phyloP scores from a whole-genome alignment of 768 basidiomycete genomes.

The Lentinula boryana region DNA sequence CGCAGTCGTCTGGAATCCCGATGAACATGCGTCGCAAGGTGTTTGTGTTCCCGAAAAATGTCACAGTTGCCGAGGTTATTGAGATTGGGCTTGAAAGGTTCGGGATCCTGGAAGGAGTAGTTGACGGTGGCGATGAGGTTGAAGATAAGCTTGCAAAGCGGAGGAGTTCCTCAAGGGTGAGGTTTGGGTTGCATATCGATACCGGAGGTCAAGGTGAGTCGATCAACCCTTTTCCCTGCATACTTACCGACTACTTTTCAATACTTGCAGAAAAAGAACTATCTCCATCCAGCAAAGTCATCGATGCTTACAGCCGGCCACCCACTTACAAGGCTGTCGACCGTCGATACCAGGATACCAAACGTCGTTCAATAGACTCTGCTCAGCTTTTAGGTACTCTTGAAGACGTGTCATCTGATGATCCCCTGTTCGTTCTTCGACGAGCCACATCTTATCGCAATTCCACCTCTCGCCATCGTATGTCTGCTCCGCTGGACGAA shows the following conservation, averaged over 20 bases:
- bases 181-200: slow-evolving; percentile 72
- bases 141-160: slow-evolving; percentile 88
- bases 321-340: slow-evolving; percentile 66
- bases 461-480: slow-evolving; percentile 62
- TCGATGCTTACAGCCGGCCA: slow-evolving; percentile 77
- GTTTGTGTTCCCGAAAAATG: slow-evolving; percentile 90
- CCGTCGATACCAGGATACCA: slow-evolving; percentile 52
- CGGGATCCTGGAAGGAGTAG: slow-evolving; percentile 94
- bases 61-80: slow-evolving; percentile 94
- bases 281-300: slow-evolving; percentile 71
- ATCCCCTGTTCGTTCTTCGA: slow-evolving; percentile 88
- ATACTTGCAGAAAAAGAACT: slow-evolving; percentile 63
- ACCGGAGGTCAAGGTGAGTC: slow-evolving; percentile 57
- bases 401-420: slow-evolving; percentile 74
- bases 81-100: slow-evolving; percentile 90
- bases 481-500: slow-evolving; percentile 78
- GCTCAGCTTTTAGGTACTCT: slow-evolving; percentile 58
- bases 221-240: neutral
- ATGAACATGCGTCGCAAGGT: slow-evolving; percentile 69
- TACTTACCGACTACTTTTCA: slow-evolving; percentile 3
- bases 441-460: slow-evolving; percentile 72
- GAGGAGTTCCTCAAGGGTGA: slow-evolving; percentile 68
- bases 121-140: slow-evolving; percentile 91
- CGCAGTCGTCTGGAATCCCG: slow-evolving; percentile 47
- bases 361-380: slow-evolving; percentile 86